These are phyloP conservation scores for Seiridium unicorne DNA, from an alignment of 2,329 filamentous ascomycete genomes.

Conservation along the genomic window DNA sequence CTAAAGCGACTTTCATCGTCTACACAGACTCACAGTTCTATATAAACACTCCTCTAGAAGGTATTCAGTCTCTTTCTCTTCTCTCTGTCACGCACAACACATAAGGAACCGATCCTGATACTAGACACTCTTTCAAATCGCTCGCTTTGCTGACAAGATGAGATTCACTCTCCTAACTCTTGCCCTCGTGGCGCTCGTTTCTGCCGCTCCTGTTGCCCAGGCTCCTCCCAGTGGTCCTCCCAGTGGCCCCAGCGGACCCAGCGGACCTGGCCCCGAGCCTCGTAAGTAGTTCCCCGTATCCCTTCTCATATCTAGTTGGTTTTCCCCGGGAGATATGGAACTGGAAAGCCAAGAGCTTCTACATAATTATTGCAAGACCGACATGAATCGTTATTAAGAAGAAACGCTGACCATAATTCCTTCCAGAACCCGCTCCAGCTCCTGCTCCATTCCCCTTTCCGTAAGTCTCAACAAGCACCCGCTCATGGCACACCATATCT, in stretches of 20 bases:
- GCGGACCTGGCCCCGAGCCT: background rate
- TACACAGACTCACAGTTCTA: background rate
- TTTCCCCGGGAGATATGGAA: too few species aligned
- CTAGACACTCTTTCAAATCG: background rate
- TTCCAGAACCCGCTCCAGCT: background rate
- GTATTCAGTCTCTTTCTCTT: background rate
- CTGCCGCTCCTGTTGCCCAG: conserved; percentile 1
- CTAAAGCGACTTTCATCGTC: background rate
- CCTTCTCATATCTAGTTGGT: too few species aligned
- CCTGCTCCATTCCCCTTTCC: background rate
- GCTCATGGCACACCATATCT: background rate
- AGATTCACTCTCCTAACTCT: background rate
- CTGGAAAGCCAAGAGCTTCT: too few species aligned
- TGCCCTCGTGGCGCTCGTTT: background rate
- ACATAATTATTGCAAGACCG: too few species aligned
- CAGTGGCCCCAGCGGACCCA: background rate
- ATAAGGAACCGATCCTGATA: background rate
- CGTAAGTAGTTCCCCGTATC: background rate
- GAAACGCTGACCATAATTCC: too few species aligned
- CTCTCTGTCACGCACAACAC: background rate
- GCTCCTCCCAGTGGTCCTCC: background rate
- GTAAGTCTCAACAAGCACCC: background rate
- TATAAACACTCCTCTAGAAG: background rate
- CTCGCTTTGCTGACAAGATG: background rate
- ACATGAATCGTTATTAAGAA: too few species aligned